phyloP scores from a whole-genome alignment of 768 basidiomycete species.

The Scleroderma citrinum region DNA sequence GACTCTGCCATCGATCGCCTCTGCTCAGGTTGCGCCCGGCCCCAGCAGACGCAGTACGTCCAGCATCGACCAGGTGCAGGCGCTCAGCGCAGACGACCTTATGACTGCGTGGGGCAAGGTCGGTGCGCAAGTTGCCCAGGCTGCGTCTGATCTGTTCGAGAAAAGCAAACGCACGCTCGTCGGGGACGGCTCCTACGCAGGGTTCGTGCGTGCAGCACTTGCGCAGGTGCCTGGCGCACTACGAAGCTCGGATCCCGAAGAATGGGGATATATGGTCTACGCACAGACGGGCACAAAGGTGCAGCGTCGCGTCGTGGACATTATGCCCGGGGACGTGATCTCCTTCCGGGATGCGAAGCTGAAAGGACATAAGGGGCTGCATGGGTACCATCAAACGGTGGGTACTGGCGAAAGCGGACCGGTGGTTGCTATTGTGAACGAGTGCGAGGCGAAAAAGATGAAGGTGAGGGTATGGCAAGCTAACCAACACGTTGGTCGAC shows the following conservation, averaged over 20 bases:
- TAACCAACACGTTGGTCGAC: slow-evolving; percentile 78
- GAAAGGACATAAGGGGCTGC: slow-evolving; percentile 75
- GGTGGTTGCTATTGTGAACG: slow-evolving; percentile 68
- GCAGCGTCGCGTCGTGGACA: slow-evolving; percentile 69
- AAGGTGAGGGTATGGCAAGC: slow-evolving; percentile 85
- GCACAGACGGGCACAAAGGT: slow-evolving; percentile 62
- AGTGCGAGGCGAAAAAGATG: slow-evolving; percentile 82
- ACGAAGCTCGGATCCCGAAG: slow-evolving; percentile 24
- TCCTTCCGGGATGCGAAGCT: slow-evolving; percentile 70
- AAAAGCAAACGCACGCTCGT: slow-evolving; percentile 73
- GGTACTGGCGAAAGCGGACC: slow-evolving; percentile 46
- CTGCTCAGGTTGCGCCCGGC: slow-evolving; percentile 12
- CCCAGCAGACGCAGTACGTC: slow-evolving; percentile 1
- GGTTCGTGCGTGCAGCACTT: slow-evolving; percentile 68
- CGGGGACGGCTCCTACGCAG: slow-evolving; percentile 79
- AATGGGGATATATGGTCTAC: slow-evolving; percentile 74
- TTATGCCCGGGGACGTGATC: slow-evolving; percentile 82
- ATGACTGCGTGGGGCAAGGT: slow-evolving; percentile 65
- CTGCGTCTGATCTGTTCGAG: slow-evolving; percentile 60
- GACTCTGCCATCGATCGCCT: slow-evolving; percentile 9
- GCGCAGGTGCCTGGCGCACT: slow-evolving; percentile 59
- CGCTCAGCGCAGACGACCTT: slow-evolving; percentile 56
- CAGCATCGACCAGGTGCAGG: slow-evolving; percentile 21
- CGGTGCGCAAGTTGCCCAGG: slow-evolving; percentile 68
- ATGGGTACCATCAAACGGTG: slow-evolving; percentile 58